Conservation (phyloP, 1,284 basidiomycete species). For the Pisolithus thermaeus region DNA sequence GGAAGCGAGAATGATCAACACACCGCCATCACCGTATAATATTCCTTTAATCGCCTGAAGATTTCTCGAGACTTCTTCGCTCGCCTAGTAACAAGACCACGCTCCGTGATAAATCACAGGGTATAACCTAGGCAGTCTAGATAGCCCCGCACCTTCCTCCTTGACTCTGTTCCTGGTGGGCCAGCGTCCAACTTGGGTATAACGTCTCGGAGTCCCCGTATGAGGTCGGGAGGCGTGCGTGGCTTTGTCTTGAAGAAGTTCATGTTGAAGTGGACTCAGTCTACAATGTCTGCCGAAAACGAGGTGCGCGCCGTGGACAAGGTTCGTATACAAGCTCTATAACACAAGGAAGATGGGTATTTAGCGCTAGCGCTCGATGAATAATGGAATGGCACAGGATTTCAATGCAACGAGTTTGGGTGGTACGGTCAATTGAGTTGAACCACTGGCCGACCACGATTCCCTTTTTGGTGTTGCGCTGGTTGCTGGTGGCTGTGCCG, state of each 20-base stretch:
- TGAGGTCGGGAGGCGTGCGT: constrained; percentile 80
- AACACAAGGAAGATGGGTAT: too few species aligned
- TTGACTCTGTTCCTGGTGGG: constrained; percentile 67
- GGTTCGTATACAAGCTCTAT: too few species aligned
- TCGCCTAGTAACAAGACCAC: constrained; percentile 47
- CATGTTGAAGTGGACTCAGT: constrained; percentile 40
- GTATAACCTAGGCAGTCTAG: constrained; percentile 1
- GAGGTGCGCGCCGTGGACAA: too few species aligned
- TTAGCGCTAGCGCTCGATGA: too few species aligned
- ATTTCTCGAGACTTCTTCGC: constrained; percentile 85
- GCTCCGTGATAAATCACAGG: constrained; percentile 3
- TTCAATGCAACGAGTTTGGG: too few species aligned
- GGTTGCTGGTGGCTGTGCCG: too few species aligned
- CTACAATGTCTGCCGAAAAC: neutral
- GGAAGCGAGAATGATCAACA: constrained; percentile 16
- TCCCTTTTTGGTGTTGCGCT: too few species aligned
- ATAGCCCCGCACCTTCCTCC: constrained; percentile 61
- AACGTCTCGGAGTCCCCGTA: constrained; percentile 73
- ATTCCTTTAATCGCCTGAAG: constrained; percentile 85
- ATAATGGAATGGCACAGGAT: too few species aligned
- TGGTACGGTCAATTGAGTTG: too few species aligned
- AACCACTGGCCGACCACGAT: too few species aligned
- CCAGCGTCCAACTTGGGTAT: constrained; percentile 72
- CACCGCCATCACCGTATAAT: constrained; percentile 83
- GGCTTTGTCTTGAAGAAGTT: constrained; percentile 94